Conservation (phyloP, 805 yeast genomes). For the Candida qinlingensis region DNA sequence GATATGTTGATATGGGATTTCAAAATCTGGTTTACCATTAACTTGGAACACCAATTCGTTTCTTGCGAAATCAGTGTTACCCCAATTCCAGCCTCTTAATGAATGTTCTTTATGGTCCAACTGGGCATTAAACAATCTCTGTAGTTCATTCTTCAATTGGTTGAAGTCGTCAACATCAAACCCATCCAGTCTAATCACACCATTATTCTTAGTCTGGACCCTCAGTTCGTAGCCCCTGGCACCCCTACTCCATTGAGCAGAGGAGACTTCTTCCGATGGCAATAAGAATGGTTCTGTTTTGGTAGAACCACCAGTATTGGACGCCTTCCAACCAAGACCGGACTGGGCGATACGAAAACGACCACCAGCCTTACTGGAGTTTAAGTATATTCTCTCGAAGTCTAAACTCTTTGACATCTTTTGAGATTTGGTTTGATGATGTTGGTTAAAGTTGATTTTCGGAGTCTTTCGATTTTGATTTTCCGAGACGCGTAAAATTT, state of each 20-base stretch:
- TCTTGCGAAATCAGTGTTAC: constrained; percentile 85
- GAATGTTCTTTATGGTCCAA: constrained; percentile 88
- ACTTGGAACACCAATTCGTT: constrained; percentile 84
- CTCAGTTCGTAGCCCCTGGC: constrained; percentile 87
- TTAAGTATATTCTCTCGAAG: constrained; percentile 85
- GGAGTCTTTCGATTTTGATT: not conserved
- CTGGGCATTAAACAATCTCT: constrained; percentile 63
- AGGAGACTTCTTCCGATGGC: constrained; percentile 78
- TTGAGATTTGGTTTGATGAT: not conserved
- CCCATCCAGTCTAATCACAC: constrained; percentile 86
- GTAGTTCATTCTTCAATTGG: constrained; percentile 76
- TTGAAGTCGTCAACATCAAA: constrained; percentile 82
- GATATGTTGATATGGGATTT: constrained; percentile 76
- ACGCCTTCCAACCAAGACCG: constrained; percentile 96
- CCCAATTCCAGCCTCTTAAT: constrained; percentile 99
- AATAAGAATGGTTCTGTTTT: constrained; percentile 73
- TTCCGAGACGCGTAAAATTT: not conserved
- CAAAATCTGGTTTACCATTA: constrained; percentile 86
- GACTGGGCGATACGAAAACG: constrained; percentile 91
- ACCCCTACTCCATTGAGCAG: constrained; percentile 89
- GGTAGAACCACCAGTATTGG: constrained; percentile 42
- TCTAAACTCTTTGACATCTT: constrained; percentile 38
- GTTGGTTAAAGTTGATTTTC: not conserved
- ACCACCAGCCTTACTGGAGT: constrained; percentile 79
- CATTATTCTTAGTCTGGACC: constrained; percentile 82